Evolutionary conservation across 2,329 filamentous ascomycete species (phyloP), one percentile per base, ranked within the genome.

Genomic region (Plectosphaerella cucumerina): DNA sequence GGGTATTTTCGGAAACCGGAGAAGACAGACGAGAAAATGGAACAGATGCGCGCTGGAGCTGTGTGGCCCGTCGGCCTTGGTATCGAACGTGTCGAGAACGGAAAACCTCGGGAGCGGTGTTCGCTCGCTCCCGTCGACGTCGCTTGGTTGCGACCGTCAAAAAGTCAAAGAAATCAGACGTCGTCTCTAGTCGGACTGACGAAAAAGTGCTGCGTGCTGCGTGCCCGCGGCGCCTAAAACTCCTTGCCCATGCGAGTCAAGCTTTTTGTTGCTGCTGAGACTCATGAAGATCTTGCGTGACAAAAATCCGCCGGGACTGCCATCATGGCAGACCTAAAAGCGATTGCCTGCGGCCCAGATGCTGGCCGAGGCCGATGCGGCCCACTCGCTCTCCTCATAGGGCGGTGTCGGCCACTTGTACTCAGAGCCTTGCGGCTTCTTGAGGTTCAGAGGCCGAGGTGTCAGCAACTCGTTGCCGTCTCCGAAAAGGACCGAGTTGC

Each of bases 351-450:
- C 83, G 49, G 87, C 86, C 75, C 89, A 87, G 58, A 92, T 91
- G 70, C 87, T 91, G 6, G 89, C 87, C 11, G 90, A 84, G 26
- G 90, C 88, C 41, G 89, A 86, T 9, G 87, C 84, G 17, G 87
- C 90, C 93, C 92, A 97, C 66, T 96, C 92, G 56, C 86, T 85
- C 61, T 96, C 92, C 63, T 96, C 92, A 60, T 97, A 96, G 4
- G 94, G 93, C 20, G 94, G 94, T 15, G 94, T 97, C 3, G 92
- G 93, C 87, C 92, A 97, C 71, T 96, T 94, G 61, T 81, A 75
- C 26, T 74, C 71, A 18, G 45, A 41, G 31, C 53, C 53, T 12
- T 70, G 65, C 1, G 72, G 62, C 74, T 81, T 79, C 64, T 83
- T 82, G 50, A 89, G 83, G 58, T 89, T 80, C 56, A 92, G 69